Evolutionary conservation across 2,329 filamentous ascomycete genomes (phyloP), one percentile per base, ranked within the genome.

Genomic region (Phialemonium atrogriseum): DNA sequence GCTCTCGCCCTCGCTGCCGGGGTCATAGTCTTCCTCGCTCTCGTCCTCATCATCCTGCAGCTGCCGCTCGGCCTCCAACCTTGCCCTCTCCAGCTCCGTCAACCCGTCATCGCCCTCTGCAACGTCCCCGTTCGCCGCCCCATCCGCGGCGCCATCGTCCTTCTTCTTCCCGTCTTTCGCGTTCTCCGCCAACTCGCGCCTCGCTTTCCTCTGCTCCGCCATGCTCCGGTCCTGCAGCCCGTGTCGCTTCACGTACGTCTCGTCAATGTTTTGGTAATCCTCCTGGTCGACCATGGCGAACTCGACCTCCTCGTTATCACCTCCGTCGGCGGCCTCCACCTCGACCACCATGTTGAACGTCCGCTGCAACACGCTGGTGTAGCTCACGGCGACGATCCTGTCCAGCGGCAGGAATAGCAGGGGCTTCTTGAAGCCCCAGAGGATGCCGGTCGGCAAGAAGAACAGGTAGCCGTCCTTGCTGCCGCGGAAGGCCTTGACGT

Each of bases 361-460:
- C 14, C 77, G 66, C 47, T 80, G 77, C 27, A 82, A 58, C 16
- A 83, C 74, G 36, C 62, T 80, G 5, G 76, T 80, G 49, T 80
- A 82, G 45, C 73, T 79, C n/a, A 80, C 62, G 2, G 75, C 73
- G 0, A 63, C 61, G 30, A 82, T 74, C 10, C 68, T 63, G 32
- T 71, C 66, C 12, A 80, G 63, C 5, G 76, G 73, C 5, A 82
- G 60, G 43, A 80, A 81, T 14, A 79, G 55, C 3, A 82, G 51
- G 1, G 78, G 78, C 52, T 82, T 83, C 55, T 80, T 81, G 60
- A 78, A 83, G 1, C 66, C 77, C 75, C 77, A 83, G 7, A 83
- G 50, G 33, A 83, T 80, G 10, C 78, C 78, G 16, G 64, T 75
- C 19, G 75, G 68, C 11, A 83, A 56, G 48, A 82, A 80, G 47